Base-by-base conservation (phyloP, 805 yeast species). In the Kluyveromyces aestuarii region DNA sequence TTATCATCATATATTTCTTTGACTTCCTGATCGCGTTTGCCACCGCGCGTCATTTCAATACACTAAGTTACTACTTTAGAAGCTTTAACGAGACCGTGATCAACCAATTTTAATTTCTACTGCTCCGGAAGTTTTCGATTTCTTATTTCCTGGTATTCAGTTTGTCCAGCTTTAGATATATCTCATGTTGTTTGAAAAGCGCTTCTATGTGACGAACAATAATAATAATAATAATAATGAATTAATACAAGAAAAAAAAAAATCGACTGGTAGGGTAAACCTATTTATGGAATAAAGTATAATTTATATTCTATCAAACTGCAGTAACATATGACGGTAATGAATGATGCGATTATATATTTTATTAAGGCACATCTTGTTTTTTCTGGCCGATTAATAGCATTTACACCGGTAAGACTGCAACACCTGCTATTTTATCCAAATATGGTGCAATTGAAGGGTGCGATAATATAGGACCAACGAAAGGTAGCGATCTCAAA, bases 381-480 rank as follows among this genome's bases (percentile, higher is more conserved):
- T 3, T 7, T 10, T 30, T 30, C 8, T 5, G 11, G 7, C 4
- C 11, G 6, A 2, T 30, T 2, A 30, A 30, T 7, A 30, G 4
- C 3, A 35, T 9, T 62, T 63, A 83, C 17, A 83, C 81, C 0
- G 90, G 90, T 37, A 84, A 68, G 2, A 83, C 79, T 49, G 82
- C 72, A 14, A 81, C 80, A 38, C 87, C 87, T 1, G 88, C 87
- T 14, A 82, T 53, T 55, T 73, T 71, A 61, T 80, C 88, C 40
- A 80, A 63, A 25, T 69, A 72, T 16, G 98, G 98, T 5, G 96
- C 96, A 30, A 93, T 68, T 8, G 70, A 66, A 1, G 98, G 97
- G 61, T 84, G 80, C 36, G 89, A 81, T 47, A 93, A 74, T 6
- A 89, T 50, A 25, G 95, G 90, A 0, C 98, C 98, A 52, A 93